Evolutionary conservation across 805 yeast genomes (phyloP), one percentile per base, ranked within the genome.

Genomic region (Candida multigemmis): DNA sequence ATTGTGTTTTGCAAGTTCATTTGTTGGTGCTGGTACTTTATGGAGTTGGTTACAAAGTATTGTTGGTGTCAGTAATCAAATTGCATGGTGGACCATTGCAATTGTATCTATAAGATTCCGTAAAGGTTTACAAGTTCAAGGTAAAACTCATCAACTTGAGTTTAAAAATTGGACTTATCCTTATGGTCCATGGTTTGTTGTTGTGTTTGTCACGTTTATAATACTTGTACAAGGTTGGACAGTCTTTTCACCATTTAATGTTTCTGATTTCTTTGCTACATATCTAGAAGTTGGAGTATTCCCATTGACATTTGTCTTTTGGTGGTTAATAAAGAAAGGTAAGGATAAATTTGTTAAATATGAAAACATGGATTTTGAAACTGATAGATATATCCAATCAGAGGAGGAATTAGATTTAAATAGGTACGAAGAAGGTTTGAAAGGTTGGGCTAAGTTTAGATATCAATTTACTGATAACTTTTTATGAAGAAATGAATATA

Each of bases 1-100:
- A 1, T 50, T 72, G 24, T 71, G 77, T 42, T 74, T 74, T 40
- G 80, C 74, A 2, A 65, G 77, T 4, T 69, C 76, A 1, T 68
- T 68, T 37, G 59, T 68, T 30, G 70, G 71, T 13, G 65, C 72
- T 1, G 74, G 74, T 23, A 51, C 55, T n/a, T 48, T 69, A 21
- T 69, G 74, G 74, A 36, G 56, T 10, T 68, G 74, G 73, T 46
- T 68, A 30, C 74, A 66, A 48, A 52, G 62, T 30, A 56, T 67
- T 28, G 73, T 68, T 28, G 74, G 72, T 39, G 68, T 68, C 12
- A 65, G 74, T 4, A 68, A 68, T 41, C 68, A 65, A 42, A 41
- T 68, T 23, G 60, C 71, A 15, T 68, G 75, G 75, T 49, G 63
- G 40, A 48, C 56, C 30, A 68, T 68, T 31, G 68, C 64, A 22